Base-by-base conservation (phyloP, 2,329 filamentous ascomycete species). In the Diaporthe caulivora region DNA sequence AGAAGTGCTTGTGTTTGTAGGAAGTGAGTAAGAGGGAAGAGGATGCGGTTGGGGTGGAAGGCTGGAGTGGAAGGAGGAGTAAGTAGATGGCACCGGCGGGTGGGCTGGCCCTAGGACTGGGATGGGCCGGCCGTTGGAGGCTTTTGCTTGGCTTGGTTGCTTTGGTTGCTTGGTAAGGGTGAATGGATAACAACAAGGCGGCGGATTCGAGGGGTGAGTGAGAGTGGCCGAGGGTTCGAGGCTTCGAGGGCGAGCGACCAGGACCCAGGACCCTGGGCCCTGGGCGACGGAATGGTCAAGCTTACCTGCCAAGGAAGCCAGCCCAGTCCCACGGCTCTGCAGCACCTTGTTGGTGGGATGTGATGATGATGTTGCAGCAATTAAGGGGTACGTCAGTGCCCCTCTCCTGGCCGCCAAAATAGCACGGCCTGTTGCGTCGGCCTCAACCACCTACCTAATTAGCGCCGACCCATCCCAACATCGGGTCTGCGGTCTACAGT, bases 321-420 rank as follows among this genome's bases (percentile, higher is more conserved):
- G 42, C 18, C 44, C 60, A 65, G 60, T 21, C 44, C 60, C 60
- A 49, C 60, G n/a, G n/a, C n/a, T n/a, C n/a, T n/a, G n/a, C 9
- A 37, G 17, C 17, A 37, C 18, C 29, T 57, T n/a, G n/a, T n/a
- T n/a, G n/a, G n/a, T n/a, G n/a, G 7, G 51, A 21, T 9, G 51
- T 54, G 31, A 24, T 13, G 54, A 37, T 31, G 44, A 65, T 65
- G 44, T 44, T 65, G 62, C 62, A 65, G 62, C 62, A 65, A 37
- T 65, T 65, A 65, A 65, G 62, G 62, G 62, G 62, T 65, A 65
- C 62, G 62, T 65, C 62, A 65, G 62, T 65, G 62, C 62, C 62
- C 44, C 62, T 65, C 62, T 65, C 60, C 60, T 51, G 8, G 42
- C 13, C 42, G 60, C 60, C 60, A 65, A 51, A 65, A 65, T 65